These are phyloP conservation scores for Phytophthora cactorum DNA, from an alignment of 352 stramenopile genomes.

Conservation along the genomic window DNA sequence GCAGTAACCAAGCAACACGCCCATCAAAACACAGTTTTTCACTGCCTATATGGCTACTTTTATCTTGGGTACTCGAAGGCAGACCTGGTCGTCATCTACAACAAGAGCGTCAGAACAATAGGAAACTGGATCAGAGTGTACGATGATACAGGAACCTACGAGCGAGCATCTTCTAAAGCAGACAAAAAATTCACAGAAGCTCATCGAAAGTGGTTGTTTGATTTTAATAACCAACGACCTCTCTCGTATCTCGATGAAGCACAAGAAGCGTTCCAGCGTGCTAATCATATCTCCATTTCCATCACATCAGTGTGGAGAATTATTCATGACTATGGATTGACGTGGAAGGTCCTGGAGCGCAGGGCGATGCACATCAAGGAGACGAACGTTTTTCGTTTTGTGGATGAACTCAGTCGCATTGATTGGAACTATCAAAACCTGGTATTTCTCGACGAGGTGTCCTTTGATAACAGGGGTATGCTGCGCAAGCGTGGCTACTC, in stretches of 20 bases:
- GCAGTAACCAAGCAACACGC: not conserved
- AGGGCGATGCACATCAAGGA: conserved; percentile 6
- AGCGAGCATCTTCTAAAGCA: not conserved
- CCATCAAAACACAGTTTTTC: not conserved
- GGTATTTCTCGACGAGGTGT: conserved; percentile 7
- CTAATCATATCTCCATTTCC: not conserved
- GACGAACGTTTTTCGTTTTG: conserved; percentile 1
- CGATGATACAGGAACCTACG: not conserved
- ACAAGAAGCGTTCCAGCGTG: not conserved
- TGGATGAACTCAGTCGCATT: not conserved
- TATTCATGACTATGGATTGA: conserved; percentile 11
- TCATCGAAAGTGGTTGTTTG: not conserved
- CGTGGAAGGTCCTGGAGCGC: conserved; percentile 6
- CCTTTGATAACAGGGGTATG: conserved; percentile 41
- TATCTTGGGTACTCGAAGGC: not conserved
- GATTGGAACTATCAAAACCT: conserved; percentile 6
- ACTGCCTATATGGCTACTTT: not conserved
- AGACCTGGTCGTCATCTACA: not conserved
- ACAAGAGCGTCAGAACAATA: not conserved
- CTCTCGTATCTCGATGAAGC: conserved; percentile 3
- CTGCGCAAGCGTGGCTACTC: conserved; percentile 33
- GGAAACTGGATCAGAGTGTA: not conserved
- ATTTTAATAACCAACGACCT: not conserved
- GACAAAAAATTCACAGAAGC: not conserved
- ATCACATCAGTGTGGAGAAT: conserved; percentile 11